Conservation (phyloP, 768 basidiomycete genomes). For the Leccinum uliginosum region DNA sequence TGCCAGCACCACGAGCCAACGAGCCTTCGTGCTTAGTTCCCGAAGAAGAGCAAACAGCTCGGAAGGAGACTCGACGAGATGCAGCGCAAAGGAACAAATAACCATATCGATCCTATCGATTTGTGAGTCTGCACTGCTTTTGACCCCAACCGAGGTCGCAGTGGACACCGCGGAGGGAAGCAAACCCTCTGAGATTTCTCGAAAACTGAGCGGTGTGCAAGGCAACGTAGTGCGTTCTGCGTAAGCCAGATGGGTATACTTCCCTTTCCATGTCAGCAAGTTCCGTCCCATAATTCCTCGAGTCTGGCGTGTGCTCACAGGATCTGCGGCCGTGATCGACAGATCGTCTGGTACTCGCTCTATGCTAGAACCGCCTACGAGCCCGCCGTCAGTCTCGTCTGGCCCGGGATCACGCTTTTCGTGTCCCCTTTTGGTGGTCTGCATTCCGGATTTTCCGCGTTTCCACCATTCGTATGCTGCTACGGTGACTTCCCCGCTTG, state of each 20-base stretch:
- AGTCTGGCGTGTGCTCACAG: slow-evolving; percentile 13
- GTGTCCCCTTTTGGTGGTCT: slow-evolving; percentile 11
- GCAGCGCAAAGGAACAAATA: slow-evolving; percentile 71
- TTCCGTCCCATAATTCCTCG: background rate
- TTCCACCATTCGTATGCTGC: slow-evolving; percentile 61
- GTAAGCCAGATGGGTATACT: slow-evolving; percentile 64
- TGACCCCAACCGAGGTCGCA: slow-evolving; percentile 7
- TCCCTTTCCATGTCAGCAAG: slow-evolving; percentile 26
- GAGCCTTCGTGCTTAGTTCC: slow-evolving; percentile 56
- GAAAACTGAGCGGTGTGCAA: slow-evolving; percentile 58
- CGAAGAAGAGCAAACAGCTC: slow-evolving; percentile 62
- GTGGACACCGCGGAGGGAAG: slow-evolving; percentile 35
- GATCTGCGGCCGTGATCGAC: slow-evolving; percentile 23
- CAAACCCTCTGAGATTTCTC: slow-evolving; percentile 54
- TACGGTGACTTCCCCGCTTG: slow-evolving; percentile 61
- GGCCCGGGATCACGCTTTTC: background rate
- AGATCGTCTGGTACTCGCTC: slow-evolving; percentile 16
- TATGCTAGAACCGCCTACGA: background rate
- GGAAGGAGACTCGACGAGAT: slow-evolving; percentile 58
- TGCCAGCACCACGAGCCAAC: slow-evolving; percentile 65
- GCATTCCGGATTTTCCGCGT: slow-evolving; percentile 25
- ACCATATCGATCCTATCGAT: slow-evolving; percentile 49
- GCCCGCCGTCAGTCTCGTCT: background rate
- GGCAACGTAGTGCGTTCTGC: slow-evolving; percentile 46
- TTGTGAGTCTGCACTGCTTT: background rate